Conservation (phyloP, 2,329 filamentous ascomycete genomes). For the Chaetomiaceae sp. region DNA sequence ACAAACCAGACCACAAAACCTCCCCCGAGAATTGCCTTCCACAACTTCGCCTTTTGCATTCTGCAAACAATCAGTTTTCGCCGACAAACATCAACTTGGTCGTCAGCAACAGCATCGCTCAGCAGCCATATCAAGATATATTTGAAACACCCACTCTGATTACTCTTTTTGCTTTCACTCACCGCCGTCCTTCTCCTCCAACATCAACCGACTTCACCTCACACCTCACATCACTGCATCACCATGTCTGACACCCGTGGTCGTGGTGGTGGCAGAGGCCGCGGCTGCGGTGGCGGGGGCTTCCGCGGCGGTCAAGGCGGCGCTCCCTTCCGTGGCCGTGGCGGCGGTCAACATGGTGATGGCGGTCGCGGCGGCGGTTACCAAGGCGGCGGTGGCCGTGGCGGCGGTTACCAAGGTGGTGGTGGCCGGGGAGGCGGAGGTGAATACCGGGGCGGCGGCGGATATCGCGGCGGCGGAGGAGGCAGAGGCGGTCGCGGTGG, state of each 20-base stretch:
- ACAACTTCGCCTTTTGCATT: neutral
- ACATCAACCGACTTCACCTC: neutral
- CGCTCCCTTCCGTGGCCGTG: conserved; percentile 18
- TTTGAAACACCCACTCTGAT: neutral
- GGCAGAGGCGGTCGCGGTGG: conserved; percentile 14
- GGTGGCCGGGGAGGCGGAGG: conserved; percentile 12
- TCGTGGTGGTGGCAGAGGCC: conserved; percentile 24
- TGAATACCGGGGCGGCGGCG: conserved; percentile 21
- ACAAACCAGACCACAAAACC: no score
- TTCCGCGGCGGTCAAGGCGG: conserved; percentile 6
- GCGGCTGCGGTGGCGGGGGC: conserved; percentile 11
- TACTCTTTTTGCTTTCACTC: neutral
- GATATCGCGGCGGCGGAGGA: conserved; percentile 13
- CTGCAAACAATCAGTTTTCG: neutral
- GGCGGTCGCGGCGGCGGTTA: conserved; percentile 15
- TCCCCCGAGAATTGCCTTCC: no score
- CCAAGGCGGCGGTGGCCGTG: conserved; percentile 19
- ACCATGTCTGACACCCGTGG: conserved; percentile 23
- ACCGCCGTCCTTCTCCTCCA: neutral
- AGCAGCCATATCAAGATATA: neutral
- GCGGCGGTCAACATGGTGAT: conserved; percentile 17
- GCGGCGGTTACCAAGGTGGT: conserved; percentile 21
- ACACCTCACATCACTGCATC: neutral
- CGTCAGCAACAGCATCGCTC: no score
- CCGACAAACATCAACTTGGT: neutral